Evolutionary conservation across 345 rosid genomes (phyloP), one percentile per base, ranked within the genome.

Genomic region (Mangifera indica): DNA sequence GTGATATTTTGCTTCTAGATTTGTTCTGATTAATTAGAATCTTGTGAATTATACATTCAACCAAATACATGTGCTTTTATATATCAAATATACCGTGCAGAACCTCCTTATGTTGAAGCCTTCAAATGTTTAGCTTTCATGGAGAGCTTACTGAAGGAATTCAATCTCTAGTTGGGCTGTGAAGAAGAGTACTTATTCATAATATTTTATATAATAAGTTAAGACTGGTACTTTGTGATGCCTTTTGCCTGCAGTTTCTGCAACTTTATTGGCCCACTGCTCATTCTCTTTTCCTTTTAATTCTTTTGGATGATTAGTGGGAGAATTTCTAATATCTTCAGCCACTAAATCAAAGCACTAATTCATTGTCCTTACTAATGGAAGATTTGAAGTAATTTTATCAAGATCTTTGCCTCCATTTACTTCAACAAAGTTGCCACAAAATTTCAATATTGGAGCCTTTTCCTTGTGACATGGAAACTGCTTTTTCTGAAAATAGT

Each of bases 1-100:
- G 60, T 22, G 26, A 67, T 48, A 48, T 10, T 26, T 63, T 64
- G 37, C 40, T 37, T 59, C 22, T 42, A 14, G 14, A 66, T 48
- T 49, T 48, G 51, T 40, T 34, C 32, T 34, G 20, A 22, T 67
- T 17, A 24, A 32, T 34, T 17, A 20, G 49, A 25, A 46, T 9
- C 11, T 29, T 44, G 59, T 63, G 29, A 63, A 57, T 34, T 73
- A 73, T 77, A 71, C 29, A 75, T 55, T 78, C 8, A 67, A 62
- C 53, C 60, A 72, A 18, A 44, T 69, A 18, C 52, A 56, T 14
- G 61, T 34, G 55, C 9, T 32, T 22, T 67, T 5, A 21, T 15
- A 12, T 20, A 24, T 64, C 56, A 56, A 60, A 26, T 56, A 17
- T 63, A 48, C 66, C 26, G 51, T 40, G 57, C 40, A 18, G 25